Percentiles rank a stretch among this genome's conserved stretches.
These are phyloP conservation scores for Scedosporium dehoogii DNA, from an alignment of 2,329 filamentous ascomycete genomes.

Conservation along the genomic window DNA sequence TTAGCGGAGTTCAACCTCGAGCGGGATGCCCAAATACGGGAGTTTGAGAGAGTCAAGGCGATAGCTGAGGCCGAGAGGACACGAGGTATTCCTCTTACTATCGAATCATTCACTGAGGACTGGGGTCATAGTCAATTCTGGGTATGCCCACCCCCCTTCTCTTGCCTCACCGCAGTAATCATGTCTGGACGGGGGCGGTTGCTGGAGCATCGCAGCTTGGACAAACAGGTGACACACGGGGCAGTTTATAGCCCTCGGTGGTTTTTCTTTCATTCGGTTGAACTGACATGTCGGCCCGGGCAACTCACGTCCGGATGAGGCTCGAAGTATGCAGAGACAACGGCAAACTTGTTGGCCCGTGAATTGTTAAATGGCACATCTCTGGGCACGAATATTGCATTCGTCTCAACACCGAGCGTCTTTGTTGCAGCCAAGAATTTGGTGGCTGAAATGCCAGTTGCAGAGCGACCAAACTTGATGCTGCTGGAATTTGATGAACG, in stretches of 20 bases:
- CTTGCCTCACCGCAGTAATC: too few relatives aligned
- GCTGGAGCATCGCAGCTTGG: too few relatives aligned
- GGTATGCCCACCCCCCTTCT: slow-evolving; percentile 33
- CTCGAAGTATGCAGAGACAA: slow-evolving; percentile 59
- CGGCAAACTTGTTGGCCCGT: slow-evolving; percentile 51
- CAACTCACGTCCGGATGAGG: not conserved
- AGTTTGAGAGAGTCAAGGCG: slow-evolving; percentile 58
- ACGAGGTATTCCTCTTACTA: slow-evolving; percentile 31
- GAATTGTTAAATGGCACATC: slow-evolving; percentile 55
- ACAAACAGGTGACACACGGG: not conserved
- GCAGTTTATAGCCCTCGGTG: not conserved
- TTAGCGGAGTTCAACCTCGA: slow-evolving; percentile 66
- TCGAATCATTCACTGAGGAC: slow-evolving; percentile 67
- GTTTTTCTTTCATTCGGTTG: not conserved
- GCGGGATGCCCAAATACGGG: slow-evolving; percentile 53
- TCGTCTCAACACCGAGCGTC: slow-evolving; percentile 66
- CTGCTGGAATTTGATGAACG: slow-evolving; percentile 67
- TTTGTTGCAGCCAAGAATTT: slow-evolving; percentile 70
- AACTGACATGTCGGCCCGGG: not conserved
- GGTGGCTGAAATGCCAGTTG: slow-evolving; percentile 21
- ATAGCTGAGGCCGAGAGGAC: slow-evolving; percentile 40
- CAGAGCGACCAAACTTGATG: slow-evolving; percentile 42
- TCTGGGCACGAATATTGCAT: slow-evolving; percentile 48
- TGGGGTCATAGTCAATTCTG: slow-evolving; percentile 83
- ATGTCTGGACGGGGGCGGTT: too few relatives aligned